Conservation (phyloP, 1,139 yeast species). For the Meyerozyma sp. region DNA sequence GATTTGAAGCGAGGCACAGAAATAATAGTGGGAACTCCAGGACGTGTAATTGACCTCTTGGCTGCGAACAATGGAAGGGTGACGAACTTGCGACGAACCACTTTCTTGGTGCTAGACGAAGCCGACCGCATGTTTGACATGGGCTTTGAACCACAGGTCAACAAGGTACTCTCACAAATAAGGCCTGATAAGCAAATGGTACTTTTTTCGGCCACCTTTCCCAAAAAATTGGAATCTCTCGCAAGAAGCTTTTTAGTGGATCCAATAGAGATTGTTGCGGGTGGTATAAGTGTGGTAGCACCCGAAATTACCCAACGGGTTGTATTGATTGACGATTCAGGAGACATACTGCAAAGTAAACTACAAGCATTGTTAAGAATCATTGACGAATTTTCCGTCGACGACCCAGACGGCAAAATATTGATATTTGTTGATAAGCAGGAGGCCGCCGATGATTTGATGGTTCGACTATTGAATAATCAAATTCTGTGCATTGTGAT, state of each 20-base stretch:
- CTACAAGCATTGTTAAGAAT: conserved; percentile 50
- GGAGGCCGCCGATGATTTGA: conserved; percentile 68
- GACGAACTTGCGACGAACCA: conserved; percentile 60
- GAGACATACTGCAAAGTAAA: conserved; percentile 28
- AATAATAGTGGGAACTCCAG: conserved; percentile 91
- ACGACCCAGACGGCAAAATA: conserved; percentile 44
- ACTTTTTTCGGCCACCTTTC: conserved; percentile 91
- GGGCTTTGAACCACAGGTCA: conserved; percentile 97
- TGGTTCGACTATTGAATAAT: conserved; percentile 48
- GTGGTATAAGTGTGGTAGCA: conserved; percentile 80
- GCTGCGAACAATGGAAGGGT: conserved; percentile 82
- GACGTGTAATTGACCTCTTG: conserved; percentile 83
- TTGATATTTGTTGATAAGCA: conserved; percentile 87
- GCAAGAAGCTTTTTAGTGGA: conserved; percentile 58
- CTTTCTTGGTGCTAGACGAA: conserved; percentile 87
- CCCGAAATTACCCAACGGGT: conserved; percentile 73
- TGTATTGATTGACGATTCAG: conserved; percentile 45
- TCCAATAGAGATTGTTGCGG: conserved; percentile 77
- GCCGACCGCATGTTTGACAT: conserved; percentile 96
- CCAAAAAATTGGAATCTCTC: conserved; percentile 68
- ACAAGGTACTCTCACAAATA: conserved; percentile 68
- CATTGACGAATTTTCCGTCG: conserved; percentile 38
- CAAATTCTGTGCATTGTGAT: conserved; percentile 62
- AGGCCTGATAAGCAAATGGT: conserved; percentile 92
- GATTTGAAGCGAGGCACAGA: conserved; percentile 76